Conservation (phyloP, 345 rosid species). For the Carallia brachiata region DNA sequence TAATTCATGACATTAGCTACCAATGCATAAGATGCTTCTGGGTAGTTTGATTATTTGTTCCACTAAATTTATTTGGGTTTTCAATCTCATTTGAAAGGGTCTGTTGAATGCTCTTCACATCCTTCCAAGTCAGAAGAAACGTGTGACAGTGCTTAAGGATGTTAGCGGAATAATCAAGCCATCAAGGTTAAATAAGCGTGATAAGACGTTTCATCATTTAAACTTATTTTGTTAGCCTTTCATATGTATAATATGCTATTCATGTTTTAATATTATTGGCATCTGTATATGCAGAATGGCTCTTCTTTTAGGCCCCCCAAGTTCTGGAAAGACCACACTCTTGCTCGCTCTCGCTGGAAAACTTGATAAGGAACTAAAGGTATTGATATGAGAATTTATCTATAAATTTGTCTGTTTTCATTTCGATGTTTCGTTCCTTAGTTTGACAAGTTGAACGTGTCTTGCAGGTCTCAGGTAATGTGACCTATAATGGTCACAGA, state of each 20-base stretch:
- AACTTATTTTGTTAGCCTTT: too few relatives aligned
- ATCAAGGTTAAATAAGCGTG: slow-evolving; percentile 41
- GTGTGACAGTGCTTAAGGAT: slow-evolving; percentile 56
- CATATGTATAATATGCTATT: too few relatives aligned
- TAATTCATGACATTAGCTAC: too few relatives aligned
- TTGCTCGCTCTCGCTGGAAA: slow-evolving; percentile 75
- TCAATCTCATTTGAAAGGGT: slow-evolving; percentile 13
- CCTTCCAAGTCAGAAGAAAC: slow-evolving; percentile 51
- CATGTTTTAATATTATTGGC: background rate
- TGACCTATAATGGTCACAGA: slow-evolving; percentile 60
- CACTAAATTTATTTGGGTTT: background rate
- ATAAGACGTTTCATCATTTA: slow-evolving; percentile 8
- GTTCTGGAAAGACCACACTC: slow-evolving; percentile 81
- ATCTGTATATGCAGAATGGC: slow-evolving; percentile 49
- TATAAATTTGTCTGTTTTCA: background rate
- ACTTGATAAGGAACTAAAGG: slow-evolving; percentile 62
- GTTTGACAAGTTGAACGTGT: background rate
- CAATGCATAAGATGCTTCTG: too few relatives aligned
- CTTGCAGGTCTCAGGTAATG: slow-evolving; percentile 51
- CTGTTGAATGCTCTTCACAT: slow-evolving; percentile 29
- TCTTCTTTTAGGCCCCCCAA: slow-evolving; percentile 82
- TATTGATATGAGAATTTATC: slow-evolving; percentile 12
- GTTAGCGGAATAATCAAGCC: slow-evolving; percentile 73
- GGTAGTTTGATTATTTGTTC: background rate
- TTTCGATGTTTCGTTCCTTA: background rate